Base-by-base conservation (phyloP, 345 rosid species). In the Salix suchowensis region DNA sequence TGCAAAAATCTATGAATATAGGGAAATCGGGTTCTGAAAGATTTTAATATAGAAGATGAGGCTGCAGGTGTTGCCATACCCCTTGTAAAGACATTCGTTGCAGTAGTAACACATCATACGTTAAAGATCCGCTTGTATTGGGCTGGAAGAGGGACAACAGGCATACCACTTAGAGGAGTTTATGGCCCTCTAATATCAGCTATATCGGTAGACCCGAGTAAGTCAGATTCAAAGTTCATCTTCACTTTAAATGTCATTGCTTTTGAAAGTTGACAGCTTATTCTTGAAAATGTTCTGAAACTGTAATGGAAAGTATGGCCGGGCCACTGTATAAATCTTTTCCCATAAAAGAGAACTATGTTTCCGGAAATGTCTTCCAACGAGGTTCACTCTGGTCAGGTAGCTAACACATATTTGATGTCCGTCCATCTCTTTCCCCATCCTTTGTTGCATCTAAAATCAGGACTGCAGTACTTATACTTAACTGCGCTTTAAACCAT, bases 131-230 rank as follows among this genome's bases (percentile, higher is more conserved):
- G 65, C 46, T 79, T 79, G n/a, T 79, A 79, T 36, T 79, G 82
- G 82, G 82, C 82, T 79, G 82, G 82, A 62, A 79, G 23, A 70
- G 82, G 82, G 58, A 79, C 82, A 62, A 69, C 82, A 48, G 82
- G 82, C 50, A 79, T 79, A 30, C 82, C 82, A 32, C 30, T 54
- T 11, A 74, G 82, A 79, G 82, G 82, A 70, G 24, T 26, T 64
- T 79, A 79, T 60, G 82, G 82, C 1, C 78, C 82, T 74, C 82
- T 79, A 4, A 70, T 79, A 44, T 79, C 82, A 73, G 82, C 82
- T n/a, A 74, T 79, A 58, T 79, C 82, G 32, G 78, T 79, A 16
- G 68, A 74, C 58, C 82, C 78, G 24, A 79, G 82, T 79, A 74
- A 68, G 82, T 78, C 37, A 68, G 32, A 36, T 19, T 30, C 24